Percentiles rank a stretch among this genome's conserved stretches.
phyloP scores from a whole-genome alignment of 768 basidiomycete species.

The Kwoniella shandongensis region DNA sequence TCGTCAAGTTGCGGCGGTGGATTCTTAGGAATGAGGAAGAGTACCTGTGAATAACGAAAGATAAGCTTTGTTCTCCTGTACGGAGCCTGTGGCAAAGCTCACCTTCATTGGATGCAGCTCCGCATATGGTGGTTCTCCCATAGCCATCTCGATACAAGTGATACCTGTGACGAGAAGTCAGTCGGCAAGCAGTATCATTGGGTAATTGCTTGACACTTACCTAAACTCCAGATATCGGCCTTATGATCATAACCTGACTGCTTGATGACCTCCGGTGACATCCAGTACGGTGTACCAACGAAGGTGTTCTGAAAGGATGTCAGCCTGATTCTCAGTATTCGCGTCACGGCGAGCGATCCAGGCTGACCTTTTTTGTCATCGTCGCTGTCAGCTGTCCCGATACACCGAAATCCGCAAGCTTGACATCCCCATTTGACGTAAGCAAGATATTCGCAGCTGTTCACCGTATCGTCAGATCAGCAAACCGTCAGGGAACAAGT shows the following conservation, averaged over 20 bases:
- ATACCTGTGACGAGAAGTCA: slow-evolving; percentile 46
- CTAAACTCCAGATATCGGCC: slow-evolving; percentile 98
- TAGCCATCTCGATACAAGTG: slow-evolving; percentile 95
- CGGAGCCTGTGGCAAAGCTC: slow-evolving; percentile 25
- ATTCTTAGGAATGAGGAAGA: slow-evolving; percentile 98
- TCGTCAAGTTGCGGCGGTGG: slow-evolving; percentile 86
- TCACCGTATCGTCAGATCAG: too few relatives aligned
- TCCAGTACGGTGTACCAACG: slow-evolving; percentile 98
- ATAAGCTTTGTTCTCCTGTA: not conserved
- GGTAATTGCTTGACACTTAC: slow-evolving; percentile 48
- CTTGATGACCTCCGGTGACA: slow-evolving; percentile 99
- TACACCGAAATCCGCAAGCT: slow-evolving; percentile 97
- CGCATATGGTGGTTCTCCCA: slow-evolving; percentile 96
- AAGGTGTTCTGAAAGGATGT: slow-evolving; percentile 97
- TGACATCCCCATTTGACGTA: slow-evolving; percentile 60
- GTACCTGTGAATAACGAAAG: slow-evolving; percentile 64
- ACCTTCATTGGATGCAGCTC: slow-evolving; percentile 99
- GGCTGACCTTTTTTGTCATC: slow-evolving; percentile 54
- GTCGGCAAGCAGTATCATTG: not conserved
- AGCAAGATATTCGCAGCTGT: slow-evolving; percentile 35
- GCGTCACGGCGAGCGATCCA: slow-evolving; percentile 54
- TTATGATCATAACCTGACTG: slow-evolving; percentile 99
- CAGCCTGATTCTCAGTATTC: slow-evolving; percentile 60
- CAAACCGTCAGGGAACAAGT: too few relatives aligned
- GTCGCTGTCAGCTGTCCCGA: slow-evolving; percentile 78